Evolutionary conservation across 2,329 filamentous ascomycete species (phyloP).

Genomic region (Fusarium sp.): DNA sequence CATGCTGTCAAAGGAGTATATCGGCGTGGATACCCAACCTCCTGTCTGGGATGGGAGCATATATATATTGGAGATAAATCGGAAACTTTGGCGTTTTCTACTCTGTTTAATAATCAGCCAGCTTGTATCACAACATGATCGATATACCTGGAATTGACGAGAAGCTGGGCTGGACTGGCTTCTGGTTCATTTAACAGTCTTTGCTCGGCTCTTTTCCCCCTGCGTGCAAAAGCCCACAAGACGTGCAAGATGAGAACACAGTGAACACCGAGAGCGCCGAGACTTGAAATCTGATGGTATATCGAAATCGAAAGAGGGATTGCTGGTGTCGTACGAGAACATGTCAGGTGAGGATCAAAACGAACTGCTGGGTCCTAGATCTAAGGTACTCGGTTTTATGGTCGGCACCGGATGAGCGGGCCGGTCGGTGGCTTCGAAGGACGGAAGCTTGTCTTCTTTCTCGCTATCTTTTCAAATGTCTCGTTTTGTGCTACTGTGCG

Average conservation of each 20-base stretch:
- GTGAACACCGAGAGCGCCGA: conserved; percentile 12
- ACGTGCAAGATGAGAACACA: not conserved
- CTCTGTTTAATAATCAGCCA: conserved; percentile 15
- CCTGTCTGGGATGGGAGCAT: conserved; percentile 29
- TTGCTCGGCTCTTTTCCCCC: not conserved
- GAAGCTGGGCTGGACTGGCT: conserved; percentile 28
- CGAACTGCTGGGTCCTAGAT: not conserved
- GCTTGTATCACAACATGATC: conserved; percentile 4
- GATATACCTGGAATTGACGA: conserved; percentile 19
- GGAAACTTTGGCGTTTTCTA: conserved; percentile 38
- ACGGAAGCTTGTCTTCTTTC: not conserved
- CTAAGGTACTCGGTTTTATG: conserved; percentile 4
- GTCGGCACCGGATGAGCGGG: conserved; percentile 21
- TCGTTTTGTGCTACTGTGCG: not conserved
- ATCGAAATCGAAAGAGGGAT: conserved; percentile 29
- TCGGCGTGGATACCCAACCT: conserved; percentile 39
- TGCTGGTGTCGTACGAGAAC: conserved; percentile 37
- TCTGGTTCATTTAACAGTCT: conserved; percentile 15
- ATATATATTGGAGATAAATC: conserved; percentile 5
- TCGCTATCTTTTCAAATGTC: conserved; percentile 5
- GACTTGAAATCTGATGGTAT: conserved; percentile 2
- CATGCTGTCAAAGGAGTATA: conserved; percentile 38
- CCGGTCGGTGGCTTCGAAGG: conserved; percentile 10
- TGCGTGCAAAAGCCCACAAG: not conserved
- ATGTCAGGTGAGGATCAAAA: conserved; percentile 4